A percentile compares a stretch with the other conserved stretches of the same genome.
phyloP scores from a whole-genome alignment of 208 protist species.

The Wallacemonas rigidus region DNA sequence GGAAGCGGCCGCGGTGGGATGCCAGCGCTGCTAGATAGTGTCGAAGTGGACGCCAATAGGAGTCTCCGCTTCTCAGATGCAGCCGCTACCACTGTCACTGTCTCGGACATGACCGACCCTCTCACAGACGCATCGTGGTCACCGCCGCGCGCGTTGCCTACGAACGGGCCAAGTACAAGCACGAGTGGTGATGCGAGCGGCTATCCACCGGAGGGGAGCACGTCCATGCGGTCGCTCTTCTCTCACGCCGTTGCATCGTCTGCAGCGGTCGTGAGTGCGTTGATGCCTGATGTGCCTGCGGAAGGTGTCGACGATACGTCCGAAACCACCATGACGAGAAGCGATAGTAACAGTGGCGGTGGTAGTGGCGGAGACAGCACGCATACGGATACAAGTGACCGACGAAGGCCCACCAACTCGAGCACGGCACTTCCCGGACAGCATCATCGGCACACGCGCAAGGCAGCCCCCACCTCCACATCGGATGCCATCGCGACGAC shows the following conservation, averaged over 20 bases:
- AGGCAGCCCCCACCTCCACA: background rate
- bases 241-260: background rate
- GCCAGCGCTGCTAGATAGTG: background rate
- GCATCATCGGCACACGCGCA: background rate
- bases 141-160: too few relatives aligned
- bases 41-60: background rate
- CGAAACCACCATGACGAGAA: background rate
- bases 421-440: background rate
- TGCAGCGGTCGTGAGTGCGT: constrained; percentile 9
- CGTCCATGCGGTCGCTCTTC: background rate
- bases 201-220: background rate
- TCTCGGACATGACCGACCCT: too few relatives aligned
- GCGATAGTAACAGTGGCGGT: background rate
- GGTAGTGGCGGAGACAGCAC: background rate
- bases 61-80: too few relatives aligned
- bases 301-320: constrained; percentile 2
- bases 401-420: constrained; percentile 3
- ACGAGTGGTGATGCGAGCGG: too few relatives aligned
- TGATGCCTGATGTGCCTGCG: background rate
- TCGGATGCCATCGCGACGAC: constrained; percentile 13
- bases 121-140: too few relatives aligned
- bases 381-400: background rate
- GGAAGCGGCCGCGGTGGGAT: too few relatives aligned
- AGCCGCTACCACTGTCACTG: too few relatives aligned
- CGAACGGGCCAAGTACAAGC: too few relatives aligned